Evolutionary conservation across 768 basidiomycete species (phyloP).

Genomic region (Naganishia kalamii): DNA sequence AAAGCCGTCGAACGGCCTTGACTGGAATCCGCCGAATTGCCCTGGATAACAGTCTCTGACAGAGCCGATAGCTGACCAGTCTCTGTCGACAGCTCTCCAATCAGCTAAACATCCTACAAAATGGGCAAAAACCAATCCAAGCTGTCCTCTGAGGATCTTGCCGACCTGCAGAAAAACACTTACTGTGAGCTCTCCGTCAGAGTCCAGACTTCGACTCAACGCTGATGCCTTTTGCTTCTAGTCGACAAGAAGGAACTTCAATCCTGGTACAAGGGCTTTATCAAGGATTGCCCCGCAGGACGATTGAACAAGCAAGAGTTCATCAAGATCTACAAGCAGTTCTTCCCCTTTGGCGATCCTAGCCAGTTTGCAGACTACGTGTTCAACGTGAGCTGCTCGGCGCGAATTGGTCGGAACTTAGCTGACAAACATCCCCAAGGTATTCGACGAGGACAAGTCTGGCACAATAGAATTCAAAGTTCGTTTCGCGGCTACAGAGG

Average conservation of each 20-base stretch:
- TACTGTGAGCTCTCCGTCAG: slow-evolving; percentile 63
- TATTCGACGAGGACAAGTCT: slow-evolving; percentile 48
- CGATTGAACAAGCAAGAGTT: slow-evolving; percentile 90
- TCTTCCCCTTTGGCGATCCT: slow-evolving; percentile 99
- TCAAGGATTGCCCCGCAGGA: slow-evolving; percentile 96
- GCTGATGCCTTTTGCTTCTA: background rate
- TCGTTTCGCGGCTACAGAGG: slow-evolving; percentile 30
- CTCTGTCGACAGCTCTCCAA: background rate
- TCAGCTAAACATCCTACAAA: slow-evolving; percentile 32
- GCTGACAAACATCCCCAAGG: slow-evolving; percentile 21
- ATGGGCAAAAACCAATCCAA: slow-evolving; percentile 99
- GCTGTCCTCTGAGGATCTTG: slow-evolving; percentile 84
- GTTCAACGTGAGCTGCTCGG: slow-evolving; percentile 76
- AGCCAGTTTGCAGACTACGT: slow-evolving; percentile 95
- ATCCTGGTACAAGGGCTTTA: slow-evolving; percentile 88
- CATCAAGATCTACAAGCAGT: slow-evolving; percentile 96
- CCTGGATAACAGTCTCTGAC: no score
- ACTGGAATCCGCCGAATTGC: no score
- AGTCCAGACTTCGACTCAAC: background rate
- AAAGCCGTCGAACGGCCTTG: no score
- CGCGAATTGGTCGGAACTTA: background rate
- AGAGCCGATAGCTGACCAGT: background rate
- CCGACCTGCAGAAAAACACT: slow-evolving; percentile 93
- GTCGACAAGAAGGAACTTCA: slow-evolving; percentile 47
- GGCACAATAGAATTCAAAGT: slow-evolving; percentile 95